Evolutionary conservation across 2,329 filamentous ascomycete species (phyloP).

Genomic region (Colletotrichum aenigma): DNA sequence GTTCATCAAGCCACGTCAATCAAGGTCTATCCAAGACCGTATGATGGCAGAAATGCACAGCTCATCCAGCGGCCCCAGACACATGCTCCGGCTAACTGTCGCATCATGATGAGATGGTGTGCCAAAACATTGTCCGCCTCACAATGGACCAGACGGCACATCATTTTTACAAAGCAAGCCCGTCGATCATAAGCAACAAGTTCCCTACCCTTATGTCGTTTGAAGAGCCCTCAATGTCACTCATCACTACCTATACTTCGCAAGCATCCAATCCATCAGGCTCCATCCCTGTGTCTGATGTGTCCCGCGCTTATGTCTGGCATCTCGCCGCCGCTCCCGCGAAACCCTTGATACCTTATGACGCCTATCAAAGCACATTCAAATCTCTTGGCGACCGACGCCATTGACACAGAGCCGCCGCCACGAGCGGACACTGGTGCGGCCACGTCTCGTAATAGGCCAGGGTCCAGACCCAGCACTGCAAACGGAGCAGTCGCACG

Average conservation of each 20-base stretch:
- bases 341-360: not conserved
- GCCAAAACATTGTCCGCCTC: slow-evolving; percentile 1
- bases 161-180: not conserved
- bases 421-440: not conserved
- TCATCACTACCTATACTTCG: not conserved
- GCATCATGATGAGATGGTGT: slow-evolving; percentile 14
- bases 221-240: not conserved
- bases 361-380: slow-evolving; percentile 4
- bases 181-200: not conserved
- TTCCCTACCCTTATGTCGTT: not conserved
- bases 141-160: not conserved
- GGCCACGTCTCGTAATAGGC: not conserved
- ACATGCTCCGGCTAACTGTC: slow-evolving; percentile 11
- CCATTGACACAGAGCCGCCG: not conserved
- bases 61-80: not conserved
- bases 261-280: not conserved
- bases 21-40: not conserved
- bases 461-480: not conserved
- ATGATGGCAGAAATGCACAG: not conserved
- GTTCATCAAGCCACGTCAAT: not conserved
- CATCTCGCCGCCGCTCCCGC: not conserved
- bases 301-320: not conserved
- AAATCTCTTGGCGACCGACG: not conserved
- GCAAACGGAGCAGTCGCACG: not conserved
- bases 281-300: not conserved